These are phyloP conservation scores for Sporothrix dimorphospora DNA, from an alignment of 2,329 filamentous ascomycete species.

Conservation along the genomic window DNA sequence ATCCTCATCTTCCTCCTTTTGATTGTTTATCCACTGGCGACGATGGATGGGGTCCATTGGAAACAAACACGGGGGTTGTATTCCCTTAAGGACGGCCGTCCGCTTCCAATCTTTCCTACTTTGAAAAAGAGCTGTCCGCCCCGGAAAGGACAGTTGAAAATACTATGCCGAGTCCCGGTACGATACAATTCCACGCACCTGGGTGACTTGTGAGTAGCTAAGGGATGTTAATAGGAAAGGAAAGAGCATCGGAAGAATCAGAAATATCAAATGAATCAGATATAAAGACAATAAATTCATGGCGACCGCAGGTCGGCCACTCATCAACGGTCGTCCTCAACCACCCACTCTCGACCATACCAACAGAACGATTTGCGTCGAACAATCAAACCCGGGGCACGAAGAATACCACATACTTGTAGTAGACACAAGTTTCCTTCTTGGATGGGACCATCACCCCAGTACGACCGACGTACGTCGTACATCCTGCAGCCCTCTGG, in stretches of 20 bases:
- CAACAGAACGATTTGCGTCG: not conserved
- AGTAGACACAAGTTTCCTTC: not conserved
- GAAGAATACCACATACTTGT: constrained; percentile 3
- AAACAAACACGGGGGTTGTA: not conserved
- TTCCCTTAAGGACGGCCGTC: not conserved
- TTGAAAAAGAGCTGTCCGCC: too few species aligned
- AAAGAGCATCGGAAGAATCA: too few species aligned
- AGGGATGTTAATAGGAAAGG: too few species aligned
- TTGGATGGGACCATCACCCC: not conserved
- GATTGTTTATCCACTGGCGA: not conserved
- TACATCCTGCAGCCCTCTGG: not conserved
- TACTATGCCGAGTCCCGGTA: not conserved
- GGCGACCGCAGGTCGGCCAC: not conserved
- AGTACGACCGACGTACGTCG: not conserved
- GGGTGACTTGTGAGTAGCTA: too few species aligned
- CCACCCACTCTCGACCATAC: not conserved
- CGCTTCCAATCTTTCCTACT: too few species aligned
- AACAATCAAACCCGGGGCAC: not conserved
- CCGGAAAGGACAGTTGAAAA: not conserved
- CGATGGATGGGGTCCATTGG: not conserved
- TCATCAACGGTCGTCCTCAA: not conserved
- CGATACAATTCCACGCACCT: not conserved
- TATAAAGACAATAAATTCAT: not conserved
- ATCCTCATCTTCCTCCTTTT: not conserved
- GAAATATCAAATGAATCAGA: not conserved